Evolutionary conservation across 2,329 filamentous ascomycete genomes (phyloP), one percentile per base, ranked within the genome.

Genomic region (Ophiostoma sp.): DNA sequence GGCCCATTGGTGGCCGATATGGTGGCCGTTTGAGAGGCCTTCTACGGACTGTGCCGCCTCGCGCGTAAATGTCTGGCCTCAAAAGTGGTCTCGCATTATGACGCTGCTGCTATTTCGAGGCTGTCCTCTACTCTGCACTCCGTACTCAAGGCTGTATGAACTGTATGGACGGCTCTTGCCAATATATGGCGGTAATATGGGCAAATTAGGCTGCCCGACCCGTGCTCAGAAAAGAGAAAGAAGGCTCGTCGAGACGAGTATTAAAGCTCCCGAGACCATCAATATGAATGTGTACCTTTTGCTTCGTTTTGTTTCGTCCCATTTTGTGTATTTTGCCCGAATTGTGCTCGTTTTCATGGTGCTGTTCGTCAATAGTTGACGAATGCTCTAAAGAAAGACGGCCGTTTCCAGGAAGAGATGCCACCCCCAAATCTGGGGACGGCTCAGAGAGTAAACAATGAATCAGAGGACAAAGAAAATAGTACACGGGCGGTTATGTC

Each of bases 21-120:
- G n/a, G 39, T 22, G 61, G 61, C 15, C 61, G 7, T 25, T 17
- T 42, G 4, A n/a, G 39, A 17, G 63, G 63, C 39, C 63, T 19
- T 45, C 63, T 31, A 25, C 22, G 63, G 39, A 9, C 36, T 66
- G 63, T 66, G 63, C 63, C 63, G 63, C 39, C 12, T 66, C 63
- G 63, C 63, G 42, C 22, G 36, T 48, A 66, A 66, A 28, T 42
- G 19, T 7, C 3, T 64, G 59, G 59, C 59, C 59, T 64, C 33
- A 7, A 42, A 64, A 42, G 59, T 15, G 59, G 63, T 31, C 63
- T 42, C 33, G 11, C 8, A 5, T n/a, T 64, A 42, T 42, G 31
- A 64, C 33, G 33, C 33, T 64, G 59, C 59, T 63, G 59, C 59
- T 64, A 64, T 64, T 64, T 39, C 33, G n/a, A 42, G 59, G 36